Percentiles rank a stretch among this genome's conserved stretches.
Conservation (phyloP, 352 stramenopile genomes). For the Pythium folliculosum region DNA sequence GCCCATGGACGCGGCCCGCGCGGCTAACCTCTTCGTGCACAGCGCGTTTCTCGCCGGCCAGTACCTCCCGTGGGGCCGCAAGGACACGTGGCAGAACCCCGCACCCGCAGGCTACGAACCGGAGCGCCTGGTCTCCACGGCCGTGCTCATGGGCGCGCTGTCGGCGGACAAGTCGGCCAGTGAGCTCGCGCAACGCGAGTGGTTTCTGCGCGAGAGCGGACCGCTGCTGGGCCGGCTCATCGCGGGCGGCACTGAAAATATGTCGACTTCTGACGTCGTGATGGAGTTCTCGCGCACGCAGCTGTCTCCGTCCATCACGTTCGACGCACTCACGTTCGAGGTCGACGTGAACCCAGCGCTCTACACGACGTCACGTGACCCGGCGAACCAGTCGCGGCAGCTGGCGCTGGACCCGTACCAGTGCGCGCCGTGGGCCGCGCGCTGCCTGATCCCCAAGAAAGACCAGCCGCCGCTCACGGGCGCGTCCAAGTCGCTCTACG, state of each 20-base stretch:
- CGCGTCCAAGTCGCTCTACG: neutral
- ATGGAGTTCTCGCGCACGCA: constrained; percentile 21
- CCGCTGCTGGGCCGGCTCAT: constrained; percentile 2
- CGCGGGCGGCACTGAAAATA: neutral
- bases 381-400: neutral
- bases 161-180: neutral
- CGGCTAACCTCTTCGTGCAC: constrained; percentile 19
- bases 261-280: constrained; percentile 6
- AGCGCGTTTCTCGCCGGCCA: neutral
- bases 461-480: neutral
- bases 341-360: constrained; percentile 5
- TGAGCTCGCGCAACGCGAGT: constrained; percentile 11
- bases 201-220: neutral
- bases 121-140: neutral
- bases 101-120: too few species aligned
- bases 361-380: neutral
- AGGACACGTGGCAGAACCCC: neutral
- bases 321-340: constrained; percentile 21
- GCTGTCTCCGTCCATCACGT: constrained; percentile 12
- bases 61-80: constrained; percentile 4
- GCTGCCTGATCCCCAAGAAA: neutral
- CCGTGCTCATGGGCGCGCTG: constrained; percentile 6
- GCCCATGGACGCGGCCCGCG: constrained; percentile 13
- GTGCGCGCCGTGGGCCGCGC: constrained; percentile 6
- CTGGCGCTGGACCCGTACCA: neutral